These are phyloP conservation scores for Amanita polypyramis DNA, from an alignment of 768 basidiomycete genomes.

Conservation along the genomic window DNA sequence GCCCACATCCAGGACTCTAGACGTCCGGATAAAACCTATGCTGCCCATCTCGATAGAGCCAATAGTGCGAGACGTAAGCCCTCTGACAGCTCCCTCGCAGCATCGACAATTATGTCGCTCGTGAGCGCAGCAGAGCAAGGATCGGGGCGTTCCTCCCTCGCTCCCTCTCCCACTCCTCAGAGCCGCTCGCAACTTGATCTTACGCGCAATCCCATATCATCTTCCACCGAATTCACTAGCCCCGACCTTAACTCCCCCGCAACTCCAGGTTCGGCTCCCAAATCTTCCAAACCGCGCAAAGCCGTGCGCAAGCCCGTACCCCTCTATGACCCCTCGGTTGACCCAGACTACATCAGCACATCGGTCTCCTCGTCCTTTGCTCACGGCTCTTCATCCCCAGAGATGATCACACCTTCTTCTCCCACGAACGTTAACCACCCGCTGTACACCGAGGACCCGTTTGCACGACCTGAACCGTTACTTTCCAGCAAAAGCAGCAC, in stretches of 20 bases:
- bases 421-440: background rate
- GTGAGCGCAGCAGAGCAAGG: background rate
- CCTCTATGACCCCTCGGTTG: conserved; percentile 26
- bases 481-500: background rate
- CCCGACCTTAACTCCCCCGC: too few relatives aligned
- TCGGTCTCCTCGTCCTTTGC: conserved; percentile 3
- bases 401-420: background rate
- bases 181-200: background rate
- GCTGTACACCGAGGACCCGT: conserved; percentile 3
- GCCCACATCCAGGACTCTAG: background rate
- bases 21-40: background rate
- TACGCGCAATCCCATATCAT: too few relatives aligned
- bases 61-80: background rate
- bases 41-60: background rate
- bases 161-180: background rate
- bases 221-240: too few relatives aligned
- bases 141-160: background rate
- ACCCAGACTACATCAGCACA: conserved; percentile 11
- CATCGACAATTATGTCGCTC: background rate
- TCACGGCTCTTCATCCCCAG: background rate
- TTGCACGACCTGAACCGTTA: background rate
- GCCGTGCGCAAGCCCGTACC: conserved; percentile 49
- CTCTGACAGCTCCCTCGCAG: background rate
- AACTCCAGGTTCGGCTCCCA: background rate
- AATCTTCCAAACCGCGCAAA: conserved; percentile 21